These are phyloP conservation scores for Deuterostichococcus epilithicus DNA, from an alignment of 139 green algal genomes.

Conservation along the genomic window DNA sequence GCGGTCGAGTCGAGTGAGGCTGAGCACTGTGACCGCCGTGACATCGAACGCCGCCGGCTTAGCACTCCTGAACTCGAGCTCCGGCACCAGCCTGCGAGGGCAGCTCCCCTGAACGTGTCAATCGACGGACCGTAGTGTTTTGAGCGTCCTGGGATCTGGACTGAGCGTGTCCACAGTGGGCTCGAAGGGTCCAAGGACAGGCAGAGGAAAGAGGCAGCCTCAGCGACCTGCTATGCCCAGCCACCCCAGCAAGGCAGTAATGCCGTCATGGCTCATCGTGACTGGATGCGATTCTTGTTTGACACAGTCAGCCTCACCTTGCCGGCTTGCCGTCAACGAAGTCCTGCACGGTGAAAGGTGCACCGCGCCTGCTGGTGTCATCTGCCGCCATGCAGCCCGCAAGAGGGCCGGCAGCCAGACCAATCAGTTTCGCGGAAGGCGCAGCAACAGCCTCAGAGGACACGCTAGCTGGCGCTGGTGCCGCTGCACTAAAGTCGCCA, in stretches of 20 bases:
- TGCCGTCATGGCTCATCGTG: background rate
- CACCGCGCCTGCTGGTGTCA: background rate
- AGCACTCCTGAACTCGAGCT: background rate
- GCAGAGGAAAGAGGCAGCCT: no score
- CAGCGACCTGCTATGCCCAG: no score
- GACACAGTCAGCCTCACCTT: background rate
- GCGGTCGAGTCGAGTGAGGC: background rate
- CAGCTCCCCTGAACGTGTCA: no score
- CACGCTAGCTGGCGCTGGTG: no score
- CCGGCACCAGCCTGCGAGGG: background rate
- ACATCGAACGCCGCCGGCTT: background rate
- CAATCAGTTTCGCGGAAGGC: no score
- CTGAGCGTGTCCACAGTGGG: background rate
- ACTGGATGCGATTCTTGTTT: background rate
- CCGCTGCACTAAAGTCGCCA: no score
- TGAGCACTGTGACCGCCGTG: background rate
- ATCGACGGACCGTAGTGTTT: background rate
- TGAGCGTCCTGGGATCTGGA: background rate
- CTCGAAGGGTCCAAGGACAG: no score
- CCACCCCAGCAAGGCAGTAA: no score
- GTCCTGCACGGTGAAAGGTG: background rate
- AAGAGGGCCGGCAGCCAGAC: background rate
- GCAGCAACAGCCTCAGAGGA: no score
- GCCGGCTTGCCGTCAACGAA: background rate
- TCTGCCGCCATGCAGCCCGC: background rate